Conservation (phyloP, 2,329 filamentous ascomycete genomes). For the Aspergillus piperis region DNA sequence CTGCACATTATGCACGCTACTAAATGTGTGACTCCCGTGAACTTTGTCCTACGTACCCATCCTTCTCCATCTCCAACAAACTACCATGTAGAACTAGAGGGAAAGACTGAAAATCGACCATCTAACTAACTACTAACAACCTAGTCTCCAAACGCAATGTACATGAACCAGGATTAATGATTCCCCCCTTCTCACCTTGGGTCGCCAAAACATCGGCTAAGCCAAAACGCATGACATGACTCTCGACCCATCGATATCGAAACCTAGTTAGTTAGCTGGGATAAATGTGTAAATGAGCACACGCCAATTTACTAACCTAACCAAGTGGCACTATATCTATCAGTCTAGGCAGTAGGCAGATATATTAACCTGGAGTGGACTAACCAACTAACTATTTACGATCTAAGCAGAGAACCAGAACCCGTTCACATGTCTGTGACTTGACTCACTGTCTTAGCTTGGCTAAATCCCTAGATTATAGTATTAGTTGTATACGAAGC, state of each 20-base stretch:
- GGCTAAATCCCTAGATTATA: no score
- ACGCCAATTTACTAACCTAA: no score
- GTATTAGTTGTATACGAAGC: no score
- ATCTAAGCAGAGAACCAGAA: not conserved
- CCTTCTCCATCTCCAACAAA: no score
- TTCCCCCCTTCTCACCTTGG: not conserved
- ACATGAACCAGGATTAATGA: not conserved
- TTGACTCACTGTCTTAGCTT: not conserved
- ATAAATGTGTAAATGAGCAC: not conserved
- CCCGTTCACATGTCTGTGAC: not conserved
- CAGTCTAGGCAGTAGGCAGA: not conserved
- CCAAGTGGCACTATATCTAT: not conserved
- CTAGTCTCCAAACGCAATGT: no score
- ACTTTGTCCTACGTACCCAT: no score
- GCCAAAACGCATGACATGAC: conserved; percentile 4
- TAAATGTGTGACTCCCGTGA: no score
- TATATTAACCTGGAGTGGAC: not conserved
- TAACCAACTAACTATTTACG: not conserved
- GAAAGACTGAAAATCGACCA: no score
- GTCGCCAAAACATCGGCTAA: conserved; percentile 2
- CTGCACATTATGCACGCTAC: no score
- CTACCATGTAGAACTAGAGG: no score
- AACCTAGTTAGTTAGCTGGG: no score
- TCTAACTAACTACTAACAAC: no score
- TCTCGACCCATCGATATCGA: not conserved